A percentile compares a stretch with the other conserved stretches of the same genome.
These are phyloP conservation scores for Phoma sp. DNA, from an alignment of 2,329 filamentous ascomycete genomes.

Conservation along the genomic window DNA sequence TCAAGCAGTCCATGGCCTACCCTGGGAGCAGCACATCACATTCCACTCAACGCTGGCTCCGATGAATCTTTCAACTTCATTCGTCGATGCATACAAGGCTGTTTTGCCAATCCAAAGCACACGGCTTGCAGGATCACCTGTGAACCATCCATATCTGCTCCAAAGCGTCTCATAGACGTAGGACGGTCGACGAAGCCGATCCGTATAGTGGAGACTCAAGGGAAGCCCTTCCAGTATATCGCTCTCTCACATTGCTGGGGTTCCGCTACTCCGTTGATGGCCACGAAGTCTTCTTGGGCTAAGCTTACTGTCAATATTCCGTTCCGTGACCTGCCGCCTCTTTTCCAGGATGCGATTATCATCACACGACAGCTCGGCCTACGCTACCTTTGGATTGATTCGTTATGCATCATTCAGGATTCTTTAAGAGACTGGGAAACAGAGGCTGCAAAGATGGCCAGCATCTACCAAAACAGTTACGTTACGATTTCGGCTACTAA, in stretches of 20 bases:
- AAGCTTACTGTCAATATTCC: slow-evolving; percentile 36
- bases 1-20: slow-evolving; percentile 42
- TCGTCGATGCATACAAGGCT: slow-evolving; percentile 41
- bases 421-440: slow-evolving; percentile 43
- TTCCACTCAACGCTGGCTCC: slow-evolving; percentile 41
- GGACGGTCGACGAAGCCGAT: slow-evolving; percentile 39
- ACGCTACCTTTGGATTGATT: slow-evolving; percentile 48
- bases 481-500: slow-evolving; percentile 42
- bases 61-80: slow-evolving; percentile 46
- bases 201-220: slow-evolving; percentile 42
- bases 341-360: slow-evolving; percentile 39
- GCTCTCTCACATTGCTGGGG: slow-evolving; percentile 46
- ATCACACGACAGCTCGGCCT: slow-evolving; percentile 43
- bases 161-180: slow-evolving; percentile 43
- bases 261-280: slow-evolving; percentile 27
- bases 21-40: slow-evolving; percentile 38
- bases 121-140: slow-evolving; percentile 30
- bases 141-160: slow-evolving; percentile 27
- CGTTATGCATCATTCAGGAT: slow-evolving; percentile 47
- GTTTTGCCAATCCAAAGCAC: slow-evolving; percentile 42
- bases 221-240: slow-evolving; percentile 38
- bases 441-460: slow-evolving; percentile 45
- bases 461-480: slow-evolving; percentile 44
- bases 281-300: slow-evolving; percentile 40
- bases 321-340: slow-evolving; percentile 35